Evolutionary conservation across 2,329 filamentous ascomycete genomes (phyloP).

Genomic region (Aspergillus fumigatiaffinis): DNA sequence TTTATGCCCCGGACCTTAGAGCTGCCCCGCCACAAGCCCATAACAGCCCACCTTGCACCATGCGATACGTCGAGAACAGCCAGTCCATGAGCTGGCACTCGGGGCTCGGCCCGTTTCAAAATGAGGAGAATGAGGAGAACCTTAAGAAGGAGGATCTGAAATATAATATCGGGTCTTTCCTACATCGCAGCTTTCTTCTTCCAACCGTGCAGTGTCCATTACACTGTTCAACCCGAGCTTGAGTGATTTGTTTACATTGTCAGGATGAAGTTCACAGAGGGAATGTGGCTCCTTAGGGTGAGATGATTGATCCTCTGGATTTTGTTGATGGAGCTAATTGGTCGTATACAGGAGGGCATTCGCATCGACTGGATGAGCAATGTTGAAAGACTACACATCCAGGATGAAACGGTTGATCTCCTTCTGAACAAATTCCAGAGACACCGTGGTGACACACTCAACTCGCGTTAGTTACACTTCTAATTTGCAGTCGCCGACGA

Average conservation of each 20-base stretch:
- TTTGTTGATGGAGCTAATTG: background rate
- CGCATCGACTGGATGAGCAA: slow-evolving; percentile 42
- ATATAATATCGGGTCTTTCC: background rate
- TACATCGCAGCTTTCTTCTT: background rate
- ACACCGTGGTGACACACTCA: slow-evolving; percentile 39
- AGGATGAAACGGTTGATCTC: slow-evolving; percentile 31
- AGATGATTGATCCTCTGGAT: background rate
- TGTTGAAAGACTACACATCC: slow-evolving; percentile 31
- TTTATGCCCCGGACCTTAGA: background rate
- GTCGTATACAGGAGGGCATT: slow-evolving; percentile 28
- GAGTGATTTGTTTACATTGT: background rate
- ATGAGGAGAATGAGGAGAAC: background rate
- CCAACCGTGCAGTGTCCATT: background rate
- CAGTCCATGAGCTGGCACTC: background rate
- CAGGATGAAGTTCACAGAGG: slow-evolving; percentile 40
- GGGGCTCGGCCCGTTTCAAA: background rate
- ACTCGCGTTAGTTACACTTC: slow-evolving; percentile 26
- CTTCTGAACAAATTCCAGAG: slow-evolving; percentile 36
- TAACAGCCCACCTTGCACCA: background rate
- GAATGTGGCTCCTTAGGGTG: slow-evolving; percentile 38
- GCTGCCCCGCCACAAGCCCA: background rate
- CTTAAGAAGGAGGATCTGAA: background rate
- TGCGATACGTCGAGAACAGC: background rate
- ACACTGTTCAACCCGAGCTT: background rate
- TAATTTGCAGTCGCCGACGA: background rate